phyloP scores from a whole-genome alignment of 176 grass and related monocot species.

The Thinopyrum elongatum region DNA sequence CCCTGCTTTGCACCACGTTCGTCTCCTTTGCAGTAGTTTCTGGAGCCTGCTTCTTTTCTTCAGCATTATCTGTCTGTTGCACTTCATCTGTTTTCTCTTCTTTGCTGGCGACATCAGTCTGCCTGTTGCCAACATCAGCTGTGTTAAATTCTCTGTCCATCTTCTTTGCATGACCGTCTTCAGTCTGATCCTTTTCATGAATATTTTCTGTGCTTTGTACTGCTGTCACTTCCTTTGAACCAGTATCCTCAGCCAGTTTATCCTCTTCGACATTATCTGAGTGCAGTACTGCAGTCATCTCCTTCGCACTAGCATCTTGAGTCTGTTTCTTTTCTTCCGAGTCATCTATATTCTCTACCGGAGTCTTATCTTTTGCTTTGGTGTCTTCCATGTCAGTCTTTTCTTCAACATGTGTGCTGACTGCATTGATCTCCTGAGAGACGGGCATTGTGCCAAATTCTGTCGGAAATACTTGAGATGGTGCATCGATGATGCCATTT shows the following conservation, averaged over 20 bases:
- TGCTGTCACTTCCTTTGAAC: background rate
- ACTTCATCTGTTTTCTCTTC: background rate
- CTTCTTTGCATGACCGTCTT: slow-evolving; percentile 8
- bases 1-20: background rate
- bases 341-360: background rate
- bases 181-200: slow-evolving; percentile 28
- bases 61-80: background rate
- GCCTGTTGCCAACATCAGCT: background rate
- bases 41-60: background rate
- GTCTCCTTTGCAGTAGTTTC: background rate
- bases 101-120: background rate
- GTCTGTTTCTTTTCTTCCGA: slow-evolving; percentile 23
- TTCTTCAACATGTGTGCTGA: background rate
- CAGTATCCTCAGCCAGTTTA: background rate
- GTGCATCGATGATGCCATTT: background rate
- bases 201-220: background rate
- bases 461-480: background rate
- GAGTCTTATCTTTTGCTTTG: slow-evolving; percentile 1
- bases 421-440: slow-evolving; percentile 1
- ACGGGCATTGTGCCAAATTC: background rate
- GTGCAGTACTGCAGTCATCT: background rate
- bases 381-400: background rate
- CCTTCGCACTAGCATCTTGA: background rate
- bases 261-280: slow-evolving; percentile 22
- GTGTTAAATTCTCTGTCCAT: background rate